Base-by-base conservation (phyloP, 176 grass and related monocot species). In the Avena eriantha region DNA sequence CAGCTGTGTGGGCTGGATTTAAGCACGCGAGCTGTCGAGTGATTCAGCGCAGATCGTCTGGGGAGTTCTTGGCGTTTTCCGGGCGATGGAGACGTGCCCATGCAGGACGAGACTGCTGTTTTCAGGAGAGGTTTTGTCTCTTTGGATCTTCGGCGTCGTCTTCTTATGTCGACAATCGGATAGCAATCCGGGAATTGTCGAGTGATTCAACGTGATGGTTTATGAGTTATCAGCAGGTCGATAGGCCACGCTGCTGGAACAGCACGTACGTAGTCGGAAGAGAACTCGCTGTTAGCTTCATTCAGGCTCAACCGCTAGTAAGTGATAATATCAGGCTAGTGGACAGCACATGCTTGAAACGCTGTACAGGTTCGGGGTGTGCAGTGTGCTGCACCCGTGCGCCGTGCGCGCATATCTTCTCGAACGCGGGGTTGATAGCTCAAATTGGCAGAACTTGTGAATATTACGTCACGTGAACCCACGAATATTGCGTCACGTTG, bases 61-160 rank as follows among this genome's bases (percentile, higher is more conserved):
- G 22, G 3, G 1, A 17, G 2, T 1, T 18, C 49, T 72, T 49
- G 78, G 43, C 15, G 17, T 45, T 36, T 81, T 77, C 5, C 49
- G 61, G 41, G 4, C 18, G 66, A 89, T 21, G 56, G 87, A 2
- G 81, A 84, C 19, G 75, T 73, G 82, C 76, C 76, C 82, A 80
- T 89, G 82, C 51, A 73, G 2, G 80, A 60, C 53, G 64, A 55
- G 3, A 3, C 73, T 5, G 31, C 33, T 69, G 75, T 31, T 84
- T 73, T 84, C 81, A 70, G 49, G 26, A 59, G n/a, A 36, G 13
- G 43, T 6, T 16, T 15, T 47, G 69, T 41, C 19, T 46, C 26
- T 63, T 41, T 31, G 9, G 31, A 3, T 53, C 76, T 45, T 76
- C 46, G 10, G 11, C 36, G 35, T 56, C 71, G 86, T 77, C 1